Base-by-base conservation (phyloP, 805 yeast genomes). In the Clavispora fructus region DNA sequence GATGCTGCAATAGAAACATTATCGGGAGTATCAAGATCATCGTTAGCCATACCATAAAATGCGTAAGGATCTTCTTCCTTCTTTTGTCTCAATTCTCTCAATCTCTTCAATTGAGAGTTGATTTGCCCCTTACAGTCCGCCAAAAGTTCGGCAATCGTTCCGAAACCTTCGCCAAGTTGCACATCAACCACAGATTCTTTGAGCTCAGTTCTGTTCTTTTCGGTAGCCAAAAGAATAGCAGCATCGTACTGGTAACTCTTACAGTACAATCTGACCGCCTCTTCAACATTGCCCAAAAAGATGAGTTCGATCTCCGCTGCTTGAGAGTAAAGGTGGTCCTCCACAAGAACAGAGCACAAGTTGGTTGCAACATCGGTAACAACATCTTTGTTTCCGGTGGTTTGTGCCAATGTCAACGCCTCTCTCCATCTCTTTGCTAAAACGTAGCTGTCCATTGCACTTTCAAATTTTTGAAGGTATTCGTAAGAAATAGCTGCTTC, bases 1-100 rank as follows among this genome's bases (percentile, higher is more conserved):
- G 96, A 86, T 1, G 96, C 94, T 0, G 97, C 98, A 52, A 94
- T 78, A 0, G 98, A 91, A 9, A 94, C 94, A 62, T 91, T 87
- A 64, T 94, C 99, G 1, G 96, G 91, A 12, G 87, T 80, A 58
- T 88, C 95, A 46, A 67, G 52, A 27, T 73, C 83, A 35, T 73
- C 77, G 17, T 69, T 77, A 39, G 78, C 79, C 7, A 58, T 55
- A 12, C 94, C 96, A 60, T 84, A 91, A 60, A 88, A 92, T 1
- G 87, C 84, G 60, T 82, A 83, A 14, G 97, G 96, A 63, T 92
- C 96, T 49, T 80, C 83, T 40, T 73, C 78, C 56, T 92, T 92
- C 73, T 91, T 91, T 14, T 77, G 73, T 56, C 99, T 78, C 46
- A 94, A 73, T 56, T 90, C 97, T 46, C 96, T 77, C 51, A 94